Evolutionary conservation across 768 basidiomycete species (phyloP), one percentile per base, ranked within the genome.

Genomic region (Kondoa malvinella): DNA sequence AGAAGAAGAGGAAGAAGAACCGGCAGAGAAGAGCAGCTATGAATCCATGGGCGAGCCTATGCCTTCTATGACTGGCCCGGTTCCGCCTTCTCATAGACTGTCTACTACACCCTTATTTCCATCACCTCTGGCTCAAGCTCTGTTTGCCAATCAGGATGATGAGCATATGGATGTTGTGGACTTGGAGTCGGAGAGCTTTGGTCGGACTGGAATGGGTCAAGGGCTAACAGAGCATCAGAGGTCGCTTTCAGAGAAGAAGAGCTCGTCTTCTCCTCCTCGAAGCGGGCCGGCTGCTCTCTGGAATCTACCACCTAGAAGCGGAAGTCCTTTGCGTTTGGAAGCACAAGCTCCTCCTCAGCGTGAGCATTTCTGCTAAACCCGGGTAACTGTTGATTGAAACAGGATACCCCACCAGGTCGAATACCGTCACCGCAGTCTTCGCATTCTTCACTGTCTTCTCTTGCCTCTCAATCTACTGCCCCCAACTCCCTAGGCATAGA

Each of bases 61-160:
- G 8, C 40, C 40, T 8, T 8, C 12, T 50, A 50, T 50, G 8
- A 50, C 12, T 50, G 40, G 40, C 40, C 21, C 61, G 12, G 32
- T 63, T 17, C 61, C 61, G 12, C 61, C 61, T 33, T 63, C 61
- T 33, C 61, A 63, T n/a, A 3, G 61, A 14, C 61, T 63, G 17
- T 31, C 29, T 33, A 63, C 61, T 21, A 63, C 61, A 16, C 61
- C 61, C 3, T 29, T 63, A 3, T 63, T 63, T 33, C 61, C 61
- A 16, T 63, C 61, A 27, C 61, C 61, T 12, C n/a, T 63, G 32
- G 61, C 61, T n/a, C 61, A 63, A 63, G 61, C 61, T 3, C n/a
- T 63, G 61, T 63, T 21, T 50, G 40, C 40, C 21, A 21, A 21
- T 50, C 40, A 50, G 21, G 40, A 50, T 50, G 40, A 50, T 21